Percentiles rank a stretch among this genome's conserved stretches.
Evolutionary conservation across 169 alveolate genomes (phyloP).

Genomic region (Neospora caninum): DNA sequence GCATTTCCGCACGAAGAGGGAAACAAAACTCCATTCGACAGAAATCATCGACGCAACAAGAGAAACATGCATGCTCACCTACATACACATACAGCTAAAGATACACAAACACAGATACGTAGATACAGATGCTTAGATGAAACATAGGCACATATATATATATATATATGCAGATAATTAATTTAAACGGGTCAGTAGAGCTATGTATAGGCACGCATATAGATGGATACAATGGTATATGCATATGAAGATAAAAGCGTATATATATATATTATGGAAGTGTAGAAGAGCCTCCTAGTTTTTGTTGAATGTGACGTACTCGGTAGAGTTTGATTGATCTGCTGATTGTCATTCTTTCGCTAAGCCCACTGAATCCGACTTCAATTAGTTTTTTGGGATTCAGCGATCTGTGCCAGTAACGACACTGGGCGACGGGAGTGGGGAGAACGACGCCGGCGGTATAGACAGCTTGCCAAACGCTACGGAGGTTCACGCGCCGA

Average conservation of each 20-base stretch:
- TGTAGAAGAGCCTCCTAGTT: too few species aligned
- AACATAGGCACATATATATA: too few species aligned
- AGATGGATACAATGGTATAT: not conserved
- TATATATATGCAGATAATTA: too few species aligned
- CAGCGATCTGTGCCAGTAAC: constrained; percentile 85
- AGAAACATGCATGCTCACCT: too few species aligned
- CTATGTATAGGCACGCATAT: not conserved
- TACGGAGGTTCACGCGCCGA: constrained; percentile 94
- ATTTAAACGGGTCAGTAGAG: too few species aligned
- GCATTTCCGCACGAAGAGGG: too few species aligned
- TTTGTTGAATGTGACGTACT: constrained; percentile 69
- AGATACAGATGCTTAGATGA: not conserved
- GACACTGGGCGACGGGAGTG: constrained; percentile 93
- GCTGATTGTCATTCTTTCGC: constrained; percentile 89
- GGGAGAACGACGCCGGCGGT: constrained; percentile 93
- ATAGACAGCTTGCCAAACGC: constrained; percentile 95
- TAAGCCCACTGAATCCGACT: constrained; percentile 84
- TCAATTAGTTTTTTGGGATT: constrained; percentile 81
- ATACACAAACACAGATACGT: not conserved
- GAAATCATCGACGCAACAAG: too few species aligned
- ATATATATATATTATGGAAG: too few species aligned
- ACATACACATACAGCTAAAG: too few species aligned
- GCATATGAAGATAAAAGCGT: too few species aligned
- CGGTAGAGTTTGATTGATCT: constrained; percentile 88
- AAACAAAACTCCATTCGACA: too few species aligned